A percentile compares a stretch with the other conserved stretches of the same genome.
phyloP scores from a whole-genome alignment of 208 protist species.

The Leishmania turanica region DNA sequence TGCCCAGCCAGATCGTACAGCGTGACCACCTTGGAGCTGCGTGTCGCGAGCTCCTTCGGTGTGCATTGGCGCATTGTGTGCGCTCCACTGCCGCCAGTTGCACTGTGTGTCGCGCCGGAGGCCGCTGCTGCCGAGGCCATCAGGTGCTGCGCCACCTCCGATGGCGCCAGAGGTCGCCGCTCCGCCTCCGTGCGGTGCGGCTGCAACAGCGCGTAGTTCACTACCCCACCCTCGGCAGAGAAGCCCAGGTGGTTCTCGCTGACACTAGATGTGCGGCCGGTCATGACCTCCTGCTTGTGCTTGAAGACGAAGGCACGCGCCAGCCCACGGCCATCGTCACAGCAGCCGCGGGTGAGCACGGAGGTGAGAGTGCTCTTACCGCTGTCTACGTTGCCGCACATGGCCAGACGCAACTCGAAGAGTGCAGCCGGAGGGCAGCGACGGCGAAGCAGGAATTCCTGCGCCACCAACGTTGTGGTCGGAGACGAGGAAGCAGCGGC shows the following conservation, averaged over 20 bases:
- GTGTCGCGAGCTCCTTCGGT: constrained; percentile 73
- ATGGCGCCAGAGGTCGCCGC: constrained; percentile 17
- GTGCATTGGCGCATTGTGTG: constrained; percentile 44
- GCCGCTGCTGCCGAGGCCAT: neutral
- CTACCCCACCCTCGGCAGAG: constrained; percentile 88
- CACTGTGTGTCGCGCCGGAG: neutral
- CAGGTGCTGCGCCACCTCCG: constrained; percentile 14
- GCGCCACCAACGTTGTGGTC: constrained; percentile 40
- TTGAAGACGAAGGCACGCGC: constrained; percentile 92
- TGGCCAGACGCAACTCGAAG: constrained; percentile 87
- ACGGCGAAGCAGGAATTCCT: constrained; percentile 81
- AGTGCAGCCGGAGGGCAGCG: constrained; percentile 42
- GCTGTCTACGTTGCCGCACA: constrained; percentile 95
- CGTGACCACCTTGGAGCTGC: constrained; percentile 94
- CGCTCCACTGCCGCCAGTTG: neutral
- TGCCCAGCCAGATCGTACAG: constrained; percentile 98
- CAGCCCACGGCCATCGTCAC: constrained; percentile 88
- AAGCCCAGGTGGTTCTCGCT: constrained; percentile 97
- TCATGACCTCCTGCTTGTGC: constrained; percentile 96
- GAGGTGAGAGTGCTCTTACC: constrained; percentile 93
- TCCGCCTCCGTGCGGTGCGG: constrained; percentile 15
- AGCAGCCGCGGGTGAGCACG: constrained; percentile 89
- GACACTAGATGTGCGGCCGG: constrained; percentile 95
- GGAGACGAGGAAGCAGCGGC: constrained; percentile 1
- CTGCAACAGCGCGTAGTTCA: constrained; percentile 78